phyloP scores from a whole-genome alignment of 2,329 filamentous ascomycete genomes.

The Ceratocystis harringtonii region DNA sequence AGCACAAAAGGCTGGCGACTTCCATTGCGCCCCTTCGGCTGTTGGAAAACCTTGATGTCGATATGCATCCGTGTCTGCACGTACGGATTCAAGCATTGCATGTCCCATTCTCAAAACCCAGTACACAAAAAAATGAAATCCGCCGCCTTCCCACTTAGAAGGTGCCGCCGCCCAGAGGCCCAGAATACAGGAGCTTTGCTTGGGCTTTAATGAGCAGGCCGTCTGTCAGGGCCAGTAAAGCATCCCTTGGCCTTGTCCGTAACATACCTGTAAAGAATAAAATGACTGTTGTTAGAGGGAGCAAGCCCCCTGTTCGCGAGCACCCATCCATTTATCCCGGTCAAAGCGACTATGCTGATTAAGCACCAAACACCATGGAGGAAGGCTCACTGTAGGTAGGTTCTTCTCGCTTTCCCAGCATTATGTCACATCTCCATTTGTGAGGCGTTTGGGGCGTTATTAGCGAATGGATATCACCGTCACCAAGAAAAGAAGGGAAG shows the following conservation, averaged over 20 bases:
- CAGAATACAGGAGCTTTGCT: neutral
- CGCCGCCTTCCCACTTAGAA: neutral
- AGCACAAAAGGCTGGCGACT: neutral
- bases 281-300: neutral
- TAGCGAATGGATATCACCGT: neutral
- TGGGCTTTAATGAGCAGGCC: neutral
- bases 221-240: neutral
- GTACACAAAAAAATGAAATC: neutral
- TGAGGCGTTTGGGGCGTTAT: neutral
- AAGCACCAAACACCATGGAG: neutral
- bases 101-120: neutral
- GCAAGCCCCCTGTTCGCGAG: neutral
- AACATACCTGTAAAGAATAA: neutral
- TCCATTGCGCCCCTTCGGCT: constrained; percentile 1
- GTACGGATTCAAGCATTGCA: neutral
- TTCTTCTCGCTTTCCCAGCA: neutral
- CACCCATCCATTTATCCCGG: neutral
- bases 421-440: too few species aligned
- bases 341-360: neutral
- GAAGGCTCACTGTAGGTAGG: neutral
- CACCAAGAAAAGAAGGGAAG: neutral
- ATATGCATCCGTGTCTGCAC: neutral
- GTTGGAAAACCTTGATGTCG: neutral
- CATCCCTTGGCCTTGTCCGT: neutral
- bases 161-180: neutral